These are phyloP conservation scores for Hypoxylon rubiginosum DNA, from an alignment of 2,329 filamentous ascomycete species.

Conservation along the genomic window DNA sequence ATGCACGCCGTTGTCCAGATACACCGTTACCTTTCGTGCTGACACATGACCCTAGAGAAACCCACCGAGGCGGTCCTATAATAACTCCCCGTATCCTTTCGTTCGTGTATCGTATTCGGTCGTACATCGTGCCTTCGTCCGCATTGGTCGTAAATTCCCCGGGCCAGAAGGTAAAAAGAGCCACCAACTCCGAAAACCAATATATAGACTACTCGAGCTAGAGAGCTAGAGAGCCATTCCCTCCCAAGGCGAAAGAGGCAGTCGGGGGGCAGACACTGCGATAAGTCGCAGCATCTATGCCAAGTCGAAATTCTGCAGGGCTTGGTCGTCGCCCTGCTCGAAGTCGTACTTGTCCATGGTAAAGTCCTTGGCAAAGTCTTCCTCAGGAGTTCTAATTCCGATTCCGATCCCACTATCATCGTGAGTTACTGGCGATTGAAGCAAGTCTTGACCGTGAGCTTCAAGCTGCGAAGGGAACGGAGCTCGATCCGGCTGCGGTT, in stretches of 20 bases:
- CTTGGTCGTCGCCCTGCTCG: slow-evolving; percentile 54
- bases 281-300: slow-evolving; percentile 17
- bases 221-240: neutral
- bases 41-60: neutral
- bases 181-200: slow-evolving; percentile 30
- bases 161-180: slow-evolving; percentile 29
- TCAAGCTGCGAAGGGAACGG: slow-evolving; percentile 63
- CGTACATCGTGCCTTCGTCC: slow-evolving; percentile 44
- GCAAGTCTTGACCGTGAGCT: slow-evolving; percentile 59
- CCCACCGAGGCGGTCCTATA: slow-evolving; percentile 1
- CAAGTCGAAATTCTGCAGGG: slow-evolving; percentile 48
- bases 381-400: slow-evolving; percentile 73
- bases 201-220: slow-evolving; percentile 25
- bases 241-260: neutral
- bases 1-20: slow-evolving; percentile 23
- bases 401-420: slow-evolving; percentile 80
- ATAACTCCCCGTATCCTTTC: slow-evolving; percentile 20
- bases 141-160: slow-evolving; percentile 16
- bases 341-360: slow-evolving; percentile 69
- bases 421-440: slow-evolving; percentile 62
- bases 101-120: slow-evolving; percentile 45
- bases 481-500: slow-evolving; percentile 64
- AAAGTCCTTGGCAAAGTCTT: slow-evolving; percentile 64
- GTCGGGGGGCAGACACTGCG: slow-evolving; percentile 6
- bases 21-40: neutral